Evolutionary conservation across 2,329 filamentous ascomycete species (phyloP).

Genomic region (Pseudogymnoascus pannorum): DNA sequence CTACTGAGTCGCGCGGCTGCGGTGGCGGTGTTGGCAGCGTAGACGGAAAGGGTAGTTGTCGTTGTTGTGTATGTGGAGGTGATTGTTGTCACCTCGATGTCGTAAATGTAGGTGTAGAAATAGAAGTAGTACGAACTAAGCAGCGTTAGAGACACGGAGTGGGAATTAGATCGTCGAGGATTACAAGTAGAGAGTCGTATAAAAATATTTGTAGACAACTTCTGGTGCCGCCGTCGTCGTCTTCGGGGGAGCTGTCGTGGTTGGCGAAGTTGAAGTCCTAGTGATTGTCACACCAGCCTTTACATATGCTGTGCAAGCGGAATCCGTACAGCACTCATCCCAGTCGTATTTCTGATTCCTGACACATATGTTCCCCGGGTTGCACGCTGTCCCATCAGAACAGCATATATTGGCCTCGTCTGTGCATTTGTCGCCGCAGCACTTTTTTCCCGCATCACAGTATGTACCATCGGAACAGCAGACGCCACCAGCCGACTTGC

Average conservation of each 20-base stretch:
- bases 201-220: background rate
- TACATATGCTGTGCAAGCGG: background rate
- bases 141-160: background rate
- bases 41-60: background rate
- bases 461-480: background rate
- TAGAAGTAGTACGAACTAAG: background rate
- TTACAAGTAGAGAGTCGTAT: background rate
- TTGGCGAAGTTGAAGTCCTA: background rate
- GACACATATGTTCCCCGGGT: background rate
- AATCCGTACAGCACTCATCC: background rate
- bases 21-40: background rate
- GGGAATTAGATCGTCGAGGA: background rate
- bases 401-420: background rate
- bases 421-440: background rate
- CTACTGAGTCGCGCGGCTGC: background rate
- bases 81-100: background rate
- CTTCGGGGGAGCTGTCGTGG: background rate
- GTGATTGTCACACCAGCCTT: background rate
- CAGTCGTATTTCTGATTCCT: background rate
- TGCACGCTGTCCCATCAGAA: background rate
- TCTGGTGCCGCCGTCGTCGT: background rate
- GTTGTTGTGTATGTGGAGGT: constrained; percentile 1
- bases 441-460: background rate
- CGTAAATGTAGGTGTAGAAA: background rate
- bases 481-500: background rate